A percentile compares a stretch with the other conserved stretches of the same genome.
phyloP scores from a whole-genome alignment of 2,329 filamentous ascomycete genomes.

The Paracamarosporium sp. region DNA sequence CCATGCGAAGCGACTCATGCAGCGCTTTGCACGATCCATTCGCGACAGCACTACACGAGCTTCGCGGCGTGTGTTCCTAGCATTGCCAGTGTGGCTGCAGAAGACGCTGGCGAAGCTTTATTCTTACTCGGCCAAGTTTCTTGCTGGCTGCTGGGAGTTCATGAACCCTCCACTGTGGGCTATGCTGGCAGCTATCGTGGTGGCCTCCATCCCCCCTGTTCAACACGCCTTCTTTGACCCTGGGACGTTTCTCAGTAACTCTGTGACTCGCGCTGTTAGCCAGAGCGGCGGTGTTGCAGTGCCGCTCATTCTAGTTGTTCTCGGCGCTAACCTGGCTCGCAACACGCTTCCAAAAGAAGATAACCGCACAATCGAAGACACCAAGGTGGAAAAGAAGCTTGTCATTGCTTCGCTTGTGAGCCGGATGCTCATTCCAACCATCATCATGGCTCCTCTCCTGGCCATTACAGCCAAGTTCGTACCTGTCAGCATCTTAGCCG shows the following conservation, averaged over 20 bases:
- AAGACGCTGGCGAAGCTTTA: constrained; percentile 53
- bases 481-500: constrained; percentile 91
- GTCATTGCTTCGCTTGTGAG: constrained; percentile 85
- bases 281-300: constrained; percentile 92
- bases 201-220: constrained; percentile 84
- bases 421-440: constrained; percentile 89
- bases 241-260: constrained; percentile 90
- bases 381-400: constrained; percentile 72
- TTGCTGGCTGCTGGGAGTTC: constrained; percentile 81
- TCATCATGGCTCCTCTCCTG: constrained; percentile 90
- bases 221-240: constrained; percentile 87
- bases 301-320: constrained; percentile 90
- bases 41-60: constrained; percentile 36
- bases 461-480: constrained; percentile 89
- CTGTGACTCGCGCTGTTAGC: constrained; percentile 83
- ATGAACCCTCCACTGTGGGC: constrained; percentile 99
- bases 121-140: constrained; percentile 57
- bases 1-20: constrained; percentile 30
- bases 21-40: constrained; percentile 28
- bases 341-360: constrained; percentile 80
- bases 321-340: constrained; percentile 91
- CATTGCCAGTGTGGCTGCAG: constrained; percentile 62
- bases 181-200: constrained; percentile 88
- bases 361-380: constrained; percentile 72
- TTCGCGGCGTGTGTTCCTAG: constrained; percentile 51